These are phyloP conservation scores for Exophiala spinifera DNA, from an alignment of 2,329 filamentous ascomycete species.

Conservation along the genomic window DNA sequence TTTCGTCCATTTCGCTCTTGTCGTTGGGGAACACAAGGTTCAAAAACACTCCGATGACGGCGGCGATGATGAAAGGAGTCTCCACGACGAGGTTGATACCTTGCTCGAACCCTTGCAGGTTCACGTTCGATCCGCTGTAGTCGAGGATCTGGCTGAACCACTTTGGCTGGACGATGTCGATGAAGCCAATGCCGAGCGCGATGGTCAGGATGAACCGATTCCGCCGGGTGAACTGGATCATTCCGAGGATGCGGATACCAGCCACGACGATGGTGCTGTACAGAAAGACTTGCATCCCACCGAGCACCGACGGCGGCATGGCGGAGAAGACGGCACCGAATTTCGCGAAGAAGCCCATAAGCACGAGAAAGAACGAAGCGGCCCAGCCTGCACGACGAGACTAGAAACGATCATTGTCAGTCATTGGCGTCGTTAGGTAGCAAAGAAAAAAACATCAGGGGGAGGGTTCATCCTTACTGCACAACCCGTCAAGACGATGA, in stretches of 20 bases:
- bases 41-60: slow-evolving; percentile 32
- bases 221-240: slow-evolving; percentile 70
- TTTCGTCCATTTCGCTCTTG: slow-evolving; percentile 18
- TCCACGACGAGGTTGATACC: slow-evolving; percentile 33
- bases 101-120: slow-evolving; percentile 62
- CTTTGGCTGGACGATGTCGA: slow-evolving; percentile 62
- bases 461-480: slow-evolving; percentile 42
- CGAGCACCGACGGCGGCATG: slow-evolving; percentile 66
- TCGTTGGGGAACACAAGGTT: slow-evolving; percentile 28
- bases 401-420: slow-evolving; percentile 20
- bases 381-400: slow-evolving; percentile 78
- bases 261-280: slow-evolving; percentile 74
- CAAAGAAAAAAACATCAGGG: background rate
- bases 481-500: slow-evolving; percentile 77
- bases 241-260: slow-evolving; percentile 71
- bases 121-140: slow-evolving; percentile 64
- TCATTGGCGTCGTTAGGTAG: background rate
- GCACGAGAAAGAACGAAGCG: slow-evolving; percentile 70
- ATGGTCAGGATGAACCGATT: slow-evolving; percentile 80
- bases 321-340: slow-evolving; percentile 76
- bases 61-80: slow-evolving; percentile 34
- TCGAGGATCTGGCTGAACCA: slow-evolving; percentile 73
- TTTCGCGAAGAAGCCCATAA: slow-evolving; percentile 81
- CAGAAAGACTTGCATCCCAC: slow-evolving; percentile 76
- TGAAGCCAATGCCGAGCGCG: slow-evolving; percentile 69